Percentiles rank a stretch among this genome's conserved stretches.
Evolutionary conservation across 257 asterid species (phyloP).

Genomic region (Cruciata laevipes): DNA sequence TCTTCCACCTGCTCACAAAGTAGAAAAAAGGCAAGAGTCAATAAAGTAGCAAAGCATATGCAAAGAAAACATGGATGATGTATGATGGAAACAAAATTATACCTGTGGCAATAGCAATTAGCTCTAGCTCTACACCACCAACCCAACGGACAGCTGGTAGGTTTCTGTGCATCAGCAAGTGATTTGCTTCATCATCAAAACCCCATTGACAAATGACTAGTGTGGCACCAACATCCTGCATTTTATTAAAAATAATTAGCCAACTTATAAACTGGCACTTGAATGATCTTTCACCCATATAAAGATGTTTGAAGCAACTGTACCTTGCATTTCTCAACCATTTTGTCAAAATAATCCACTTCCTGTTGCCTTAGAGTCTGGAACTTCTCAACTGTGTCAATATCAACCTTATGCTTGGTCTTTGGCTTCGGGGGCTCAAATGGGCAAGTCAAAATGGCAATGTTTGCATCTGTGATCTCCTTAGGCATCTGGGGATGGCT

Average conservation of each 20-base stretch:
- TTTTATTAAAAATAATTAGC: background rate
- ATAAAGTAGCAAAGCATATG: background rate
- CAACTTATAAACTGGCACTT: background rate
- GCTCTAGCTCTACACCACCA: constrained; percentile 94
- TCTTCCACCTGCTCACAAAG: constrained; percentile 67
- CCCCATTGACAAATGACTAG: constrained; percentile 99
- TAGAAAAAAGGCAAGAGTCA: background rate
- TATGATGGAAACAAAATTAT: constrained; percentile 13
- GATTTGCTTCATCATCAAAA: constrained; percentile 97
- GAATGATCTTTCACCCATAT: background rate
- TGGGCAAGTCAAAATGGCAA: constrained; percentile 92
- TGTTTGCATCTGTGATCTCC: constrained; percentile 78
- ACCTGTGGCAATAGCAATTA: constrained; percentile 98
- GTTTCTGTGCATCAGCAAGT: constrained; percentile 80
- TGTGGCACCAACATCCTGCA: constrained; percentile 92
- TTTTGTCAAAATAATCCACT: constrained; percentile 86
- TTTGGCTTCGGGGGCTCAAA: constrained; percentile 99
- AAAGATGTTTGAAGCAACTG: background rate
- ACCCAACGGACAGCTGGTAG: constrained; percentile 98
- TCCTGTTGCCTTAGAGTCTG: constrained; percentile 77
- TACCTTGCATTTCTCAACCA: constrained; percentile 98
- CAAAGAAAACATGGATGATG: background rate
- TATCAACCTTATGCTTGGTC: constrained; percentile 98
- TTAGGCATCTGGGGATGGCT: constrained; percentile 99
- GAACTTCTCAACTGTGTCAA: constrained; percentile 86